Percentiles rank a stretch among this genome's conserved stretches.
These are phyloP conservation scores for Geosmithia flava DNA, from an alignment of 2,329 filamentous ascomycete species.

Conservation along the genomic window DNA sequence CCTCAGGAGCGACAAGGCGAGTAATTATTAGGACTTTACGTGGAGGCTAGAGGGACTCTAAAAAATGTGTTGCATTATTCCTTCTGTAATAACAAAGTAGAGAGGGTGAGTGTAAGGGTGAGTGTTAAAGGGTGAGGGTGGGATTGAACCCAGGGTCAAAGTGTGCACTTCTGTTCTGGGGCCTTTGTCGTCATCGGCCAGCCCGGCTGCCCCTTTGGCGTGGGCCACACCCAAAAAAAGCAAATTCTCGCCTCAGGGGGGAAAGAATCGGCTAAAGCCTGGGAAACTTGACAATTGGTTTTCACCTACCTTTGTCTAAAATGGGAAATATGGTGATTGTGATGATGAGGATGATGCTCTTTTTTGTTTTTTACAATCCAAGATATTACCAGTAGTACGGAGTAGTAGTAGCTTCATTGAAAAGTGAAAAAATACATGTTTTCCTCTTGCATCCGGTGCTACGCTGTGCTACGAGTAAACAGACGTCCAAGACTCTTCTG, in stretches of 20 bases:
- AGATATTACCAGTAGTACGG: too few species aligned
- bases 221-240: background rate
- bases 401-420: too few species aligned
- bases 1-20: background rate
- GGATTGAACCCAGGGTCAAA: background rate
- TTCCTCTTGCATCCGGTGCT: background rate
- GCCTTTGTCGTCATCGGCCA: background rate
- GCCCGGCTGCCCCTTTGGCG: background rate
- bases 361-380: too few species aligned
- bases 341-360: background rate
- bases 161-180: too few species aligned
- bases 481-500: background rate
- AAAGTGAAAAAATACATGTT: background rate
- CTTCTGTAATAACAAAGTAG: background rate
- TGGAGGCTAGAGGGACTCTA: too few species aligned
- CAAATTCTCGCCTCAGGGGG: background rate
- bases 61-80: background rate
- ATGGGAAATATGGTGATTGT: too few species aligned
- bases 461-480: background rate
- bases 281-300: background rate
- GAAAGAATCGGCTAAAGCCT: background rate
- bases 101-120: background rate
- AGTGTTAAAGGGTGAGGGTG: background rate
- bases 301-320: too few species aligned
- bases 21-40: background rate